Base-by-base conservation (phyloP, 768 basidiomycete genomes). In the Pholiota conissans region DNA sequence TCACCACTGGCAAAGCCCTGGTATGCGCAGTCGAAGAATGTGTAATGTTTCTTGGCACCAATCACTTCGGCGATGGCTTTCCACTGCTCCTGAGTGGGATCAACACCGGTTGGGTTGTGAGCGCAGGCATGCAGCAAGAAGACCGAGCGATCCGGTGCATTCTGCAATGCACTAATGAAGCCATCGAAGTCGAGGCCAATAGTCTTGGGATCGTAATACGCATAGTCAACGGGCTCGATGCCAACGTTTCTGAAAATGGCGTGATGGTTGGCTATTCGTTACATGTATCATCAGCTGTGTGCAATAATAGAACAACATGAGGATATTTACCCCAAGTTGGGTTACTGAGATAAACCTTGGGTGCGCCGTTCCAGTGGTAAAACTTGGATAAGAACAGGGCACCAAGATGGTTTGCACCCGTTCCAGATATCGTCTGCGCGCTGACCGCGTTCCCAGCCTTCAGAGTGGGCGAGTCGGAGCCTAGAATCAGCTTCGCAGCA, bases 1-100 rank as follows among this genome's bases (percentile, higher is more conserved):
- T 93, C 86, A 1, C 95, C 95, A 64, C 91, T 93, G 16, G 95
- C 95, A 71, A 98, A 98, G 16, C 95, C 95, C 74, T 97, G 95
- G 75, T 98, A 98, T 2, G 95, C 95, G 69, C 89, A 90, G 75
- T 98, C 95, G 70, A 98, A 93, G 76, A 96, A 95, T 29, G 89
- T 88, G 67, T 85, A 96, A 71, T 95, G 95, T 13, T 82, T 79
- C 73, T 87, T 89, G 47, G 77, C 73, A 28, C 89, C 69, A 69
- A 97, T 83, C 53, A 87, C 74, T 34, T 88, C 80, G 35, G 90
- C 90, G 64, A 98, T 82, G 56, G 76, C 71, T 59, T 81, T 75
- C 95, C 95, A 98, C 71, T 98, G 90, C 63, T 90, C 93, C 46
- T 70, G 71, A 30, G 93, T 94, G 6, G 95, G 95, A 72, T 98